Evolutionary conservation across 306 rosid genomes (phyloP).

Genomic region (Cajanus cajan): DNA sequence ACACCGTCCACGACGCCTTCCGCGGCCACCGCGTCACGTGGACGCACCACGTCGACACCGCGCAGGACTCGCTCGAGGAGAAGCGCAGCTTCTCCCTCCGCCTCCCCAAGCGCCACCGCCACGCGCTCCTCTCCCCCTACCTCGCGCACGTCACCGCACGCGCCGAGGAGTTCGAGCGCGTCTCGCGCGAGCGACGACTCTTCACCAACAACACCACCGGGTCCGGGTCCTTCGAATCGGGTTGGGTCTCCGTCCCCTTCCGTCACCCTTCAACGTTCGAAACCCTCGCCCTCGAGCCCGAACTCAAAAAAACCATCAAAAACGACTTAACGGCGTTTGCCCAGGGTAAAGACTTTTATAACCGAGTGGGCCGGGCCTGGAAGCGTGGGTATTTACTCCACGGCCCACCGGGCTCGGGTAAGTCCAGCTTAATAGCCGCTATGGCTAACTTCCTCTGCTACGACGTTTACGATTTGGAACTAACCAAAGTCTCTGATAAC

Average conservation of each 20-base stretch:
- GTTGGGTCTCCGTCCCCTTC: slow-evolving; percentile 90
- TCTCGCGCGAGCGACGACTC: slow-evolving; percentile 72
- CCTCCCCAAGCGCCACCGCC: slow-evolving; percentile 77
- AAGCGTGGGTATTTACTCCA: slow-evolving; percentile 79
- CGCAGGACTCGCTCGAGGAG: slow-evolving; percentile 83
- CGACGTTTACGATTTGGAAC: slow-evolving; percentile 81
- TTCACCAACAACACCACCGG: slow-evolving; percentile 69
- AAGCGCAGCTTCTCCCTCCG: slow-evolving; percentile 74
- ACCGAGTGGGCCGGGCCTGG: slow-evolving; percentile 88
- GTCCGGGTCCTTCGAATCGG: slow-evolving; percentile 67
- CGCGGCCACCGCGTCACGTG: slow-evolving; percentile 53
- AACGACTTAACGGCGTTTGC: slow-evolving; percentile 65
- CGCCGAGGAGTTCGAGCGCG: slow-evolving; percentile 74
- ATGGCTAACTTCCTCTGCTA: slow-evolving; percentile 87
- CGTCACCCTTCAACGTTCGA: slow-evolving; percentile 85
- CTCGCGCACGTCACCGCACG: slow-evolving; percentile 61
- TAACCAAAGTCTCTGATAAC: slow-evolving; percentile 79
- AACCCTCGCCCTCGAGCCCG: slow-evolving; percentile 68
- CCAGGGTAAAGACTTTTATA: slow-evolving; percentile 65
- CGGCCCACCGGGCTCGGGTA: slow-evolving; percentile 91
- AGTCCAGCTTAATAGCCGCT: slow-evolving; percentile 84
- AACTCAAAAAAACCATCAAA: slow-evolving; percentile 61
- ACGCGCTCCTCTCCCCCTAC: slow-evolving; percentile 55
- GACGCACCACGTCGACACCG: slow-evolving; percentile 84
- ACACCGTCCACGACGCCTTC: slow-evolving; percentile 67